A percentile compares a stretch with the other conserved stretches of the same genome.
phyloP scores from a whole-genome alignment of 768 basidiomycete species.

The Chlorophyllum brunneum region DNA sequence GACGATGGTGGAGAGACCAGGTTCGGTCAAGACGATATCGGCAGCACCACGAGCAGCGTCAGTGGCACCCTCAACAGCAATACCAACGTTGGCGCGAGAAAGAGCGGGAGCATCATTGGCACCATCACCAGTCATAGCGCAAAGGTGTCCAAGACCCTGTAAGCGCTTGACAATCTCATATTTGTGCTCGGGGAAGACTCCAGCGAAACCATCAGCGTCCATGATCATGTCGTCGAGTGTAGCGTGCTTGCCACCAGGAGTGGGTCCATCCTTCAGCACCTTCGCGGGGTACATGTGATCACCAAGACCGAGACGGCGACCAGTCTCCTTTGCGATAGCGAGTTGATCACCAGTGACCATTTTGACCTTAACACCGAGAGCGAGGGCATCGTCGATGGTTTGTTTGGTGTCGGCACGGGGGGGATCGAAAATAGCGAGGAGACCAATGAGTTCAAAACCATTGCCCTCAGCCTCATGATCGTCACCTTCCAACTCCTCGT shows the following conservation, averaged over 20 bases:
- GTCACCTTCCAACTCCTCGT: constrained; percentile 86
- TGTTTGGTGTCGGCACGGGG: constrained; percentile 98
- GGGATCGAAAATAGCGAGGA: constrained; percentile 96
- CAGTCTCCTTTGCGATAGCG: constrained; percentile 98
- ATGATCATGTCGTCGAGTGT: constrained; percentile 97
- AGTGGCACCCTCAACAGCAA: constrained; percentile 98
- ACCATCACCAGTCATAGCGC: constrained; percentile 99
- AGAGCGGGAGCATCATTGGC: constrained; percentile 98
- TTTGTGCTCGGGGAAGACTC: constrained; percentile 99
- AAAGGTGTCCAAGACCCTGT: constrained; percentile 91
- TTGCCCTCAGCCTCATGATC: constrained; percentile 85
- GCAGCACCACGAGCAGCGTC: constrained; percentile 98
- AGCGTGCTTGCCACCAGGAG: constrained; percentile 76
- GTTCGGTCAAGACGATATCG: constrained; percentile 97
- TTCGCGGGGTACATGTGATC: constrained; percentile 99
- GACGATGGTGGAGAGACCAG: constrained; percentile 98
- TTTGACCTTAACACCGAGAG: constrained; percentile 97
- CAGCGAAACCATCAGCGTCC: constrained; percentile 98
- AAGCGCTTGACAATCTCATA: constrained; percentile 99
- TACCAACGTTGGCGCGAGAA: constrained; percentile 98
- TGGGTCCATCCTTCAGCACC: constrained; percentile 96
- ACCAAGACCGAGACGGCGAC: constrained; percentile 94
- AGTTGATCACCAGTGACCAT: constrained; percentile 99
- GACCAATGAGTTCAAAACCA: constrained; percentile 96
- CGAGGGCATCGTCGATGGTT: constrained; percentile 95